Conservation (phyloP, 768 basidiomycete species). For the Mycena sanguinolenta region DNA sequence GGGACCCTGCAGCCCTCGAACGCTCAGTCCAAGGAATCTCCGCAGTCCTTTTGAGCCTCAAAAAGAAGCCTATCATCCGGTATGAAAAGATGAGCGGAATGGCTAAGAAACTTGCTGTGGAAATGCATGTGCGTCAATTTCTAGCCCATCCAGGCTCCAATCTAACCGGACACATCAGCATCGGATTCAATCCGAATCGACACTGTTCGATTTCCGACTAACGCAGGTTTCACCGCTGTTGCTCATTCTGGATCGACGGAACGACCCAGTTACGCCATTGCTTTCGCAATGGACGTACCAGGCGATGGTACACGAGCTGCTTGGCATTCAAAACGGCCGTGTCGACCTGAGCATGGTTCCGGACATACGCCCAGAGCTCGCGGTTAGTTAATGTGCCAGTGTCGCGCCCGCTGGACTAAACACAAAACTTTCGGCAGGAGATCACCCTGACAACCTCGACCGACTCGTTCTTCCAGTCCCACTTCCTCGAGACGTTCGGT, state of each 20-base stretch:
- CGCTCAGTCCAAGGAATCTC: conserved; percentile 85
- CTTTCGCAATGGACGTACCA: conserved; percentile 99
- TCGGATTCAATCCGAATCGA: conserved; percentile 82
- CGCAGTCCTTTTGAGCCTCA: conserved; percentile 91
- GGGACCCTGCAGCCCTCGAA: conserved; percentile 82
- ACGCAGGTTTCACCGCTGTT: conserved; percentile 91
- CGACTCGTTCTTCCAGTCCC: conserved; percentile 93
- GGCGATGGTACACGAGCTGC: conserved; percentile 97
- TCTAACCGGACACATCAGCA: conserved; percentile 60
- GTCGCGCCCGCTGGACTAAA: conserved; percentile 19
- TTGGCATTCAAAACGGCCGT: conserved; percentile 94
- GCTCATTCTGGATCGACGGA: conserved; percentile 93
- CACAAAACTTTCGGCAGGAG: conserved; percentile 67
- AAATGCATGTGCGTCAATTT: conserved; percentile 76
- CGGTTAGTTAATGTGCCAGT: conserved; percentile 59
- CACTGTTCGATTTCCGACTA: conserved; percentile 92
- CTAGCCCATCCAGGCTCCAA: neutral
- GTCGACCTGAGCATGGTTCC: conserved; percentile 88
- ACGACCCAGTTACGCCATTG: conserved; percentile 97
- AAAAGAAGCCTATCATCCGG: conserved; percentile 94
- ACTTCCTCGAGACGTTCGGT: conserved; percentile 94
- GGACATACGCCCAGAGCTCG: conserved; percentile 87
- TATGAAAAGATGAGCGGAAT: conserved; percentile 94
- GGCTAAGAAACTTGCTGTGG: conserved; percentile 90
- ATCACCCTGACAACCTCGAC: conserved; percentile 91